These are phyloP conservation scores for Tylopilus subfusipes DNA, from an alignment of 768 basidiomycete species.

Conservation along the genomic window DNA sequence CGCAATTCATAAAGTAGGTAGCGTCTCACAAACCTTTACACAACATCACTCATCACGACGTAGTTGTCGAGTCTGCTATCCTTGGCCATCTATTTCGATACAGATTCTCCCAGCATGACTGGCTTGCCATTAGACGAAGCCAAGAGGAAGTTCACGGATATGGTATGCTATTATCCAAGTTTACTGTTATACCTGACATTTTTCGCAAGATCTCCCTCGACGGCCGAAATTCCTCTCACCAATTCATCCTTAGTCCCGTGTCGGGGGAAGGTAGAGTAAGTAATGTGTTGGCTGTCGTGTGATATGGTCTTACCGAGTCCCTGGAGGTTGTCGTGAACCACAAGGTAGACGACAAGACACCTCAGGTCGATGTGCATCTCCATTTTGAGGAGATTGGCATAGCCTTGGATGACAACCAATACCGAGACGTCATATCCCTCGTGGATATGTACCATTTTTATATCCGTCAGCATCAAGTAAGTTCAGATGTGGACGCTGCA, in stretches of 20 bases:
- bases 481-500: constrained; percentile 7
- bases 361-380: constrained; percentile 84
- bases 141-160: constrained; percentile 65
- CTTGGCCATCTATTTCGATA: constrained; percentile 92
- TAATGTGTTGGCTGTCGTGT: background rate
- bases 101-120: constrained; percentile 79
- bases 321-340: constrained; percentile 78
- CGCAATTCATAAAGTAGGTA: constrained; percentile 80
- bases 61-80: constrained; percentile 85
- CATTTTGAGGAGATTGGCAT: constrained; percentile 93
- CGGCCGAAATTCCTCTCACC: constrained; percentile 51
- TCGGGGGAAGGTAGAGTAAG: constrained; percentile 88
- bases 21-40: background rate
- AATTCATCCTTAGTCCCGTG: constrained; percentile 93
- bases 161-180: constrained; percentile 43
- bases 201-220: constrained; percentile 48
- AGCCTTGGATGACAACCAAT: constrained; percentile 89
- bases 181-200: constrained; percentile 1
- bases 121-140: constrained; percentile 63
- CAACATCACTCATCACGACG: constrained; percentile 3
- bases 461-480: constrained; percentile 74
- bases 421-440: constrained; percentile 87
- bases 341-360: constrained; percentile 64
- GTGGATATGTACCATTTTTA: constrained; percentile 98
- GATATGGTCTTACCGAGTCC: constrained; percentile 2